Conservation (phyloP, 23 red algal genomes). For the Pyropia yezoensis region DNA sequence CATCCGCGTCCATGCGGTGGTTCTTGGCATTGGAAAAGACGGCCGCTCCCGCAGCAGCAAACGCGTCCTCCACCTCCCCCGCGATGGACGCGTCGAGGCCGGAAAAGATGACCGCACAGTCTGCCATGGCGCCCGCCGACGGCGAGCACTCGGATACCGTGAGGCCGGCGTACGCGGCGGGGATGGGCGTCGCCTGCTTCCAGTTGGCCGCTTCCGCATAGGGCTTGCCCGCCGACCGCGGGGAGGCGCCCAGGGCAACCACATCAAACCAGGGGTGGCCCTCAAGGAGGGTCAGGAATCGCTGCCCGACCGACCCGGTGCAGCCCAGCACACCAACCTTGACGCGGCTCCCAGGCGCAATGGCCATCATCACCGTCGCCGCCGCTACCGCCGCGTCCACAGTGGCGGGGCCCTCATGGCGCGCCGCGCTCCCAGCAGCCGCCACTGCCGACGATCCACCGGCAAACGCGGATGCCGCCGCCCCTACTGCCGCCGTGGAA, state of each 20-base stretch:
- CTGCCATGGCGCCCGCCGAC: conserved; percentile 25
- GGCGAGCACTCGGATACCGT: conserved; percentile 71
- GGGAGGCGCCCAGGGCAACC: conserved; percentile 85
- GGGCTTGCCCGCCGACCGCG: conserved; percentile 73
- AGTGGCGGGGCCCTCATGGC: too few species aligned
- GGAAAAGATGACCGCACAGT: conserved; percentile 74
- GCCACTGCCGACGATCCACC: too few species aligned
- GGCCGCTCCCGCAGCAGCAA: conserved; percentile 66
- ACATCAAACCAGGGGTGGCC: conserved; percentile 95
- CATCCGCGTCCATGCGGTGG: conserved; percentile 94
- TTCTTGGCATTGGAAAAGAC: conserved; percentile 98
- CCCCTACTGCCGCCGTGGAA: too few species aligned
- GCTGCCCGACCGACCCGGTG: conserved; percentile 91
- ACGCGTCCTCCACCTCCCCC: conserved; percentile 77
- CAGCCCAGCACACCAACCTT: conserved; percentile 81
- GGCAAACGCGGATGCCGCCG: too few species aligned
- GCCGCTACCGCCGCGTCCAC: too few species aligned
- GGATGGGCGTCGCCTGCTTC: conserved; percentile 93
- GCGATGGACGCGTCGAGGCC: conserved; percentile 70
- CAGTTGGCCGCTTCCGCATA: conserved; percentile 71
- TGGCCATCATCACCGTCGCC: too few species aligned
- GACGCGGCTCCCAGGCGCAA: conserved; percentile 20
- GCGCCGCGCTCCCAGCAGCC: too few species aligned
- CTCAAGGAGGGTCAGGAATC: conserved; percentile 90
- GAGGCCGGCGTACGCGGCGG: conserved; percentile 37